These are phyloP conservation scores for Rhizopus delemar DNA, from an alignment of 371 early-diverging fungal species.

Conservation along the genomic window DNA sequence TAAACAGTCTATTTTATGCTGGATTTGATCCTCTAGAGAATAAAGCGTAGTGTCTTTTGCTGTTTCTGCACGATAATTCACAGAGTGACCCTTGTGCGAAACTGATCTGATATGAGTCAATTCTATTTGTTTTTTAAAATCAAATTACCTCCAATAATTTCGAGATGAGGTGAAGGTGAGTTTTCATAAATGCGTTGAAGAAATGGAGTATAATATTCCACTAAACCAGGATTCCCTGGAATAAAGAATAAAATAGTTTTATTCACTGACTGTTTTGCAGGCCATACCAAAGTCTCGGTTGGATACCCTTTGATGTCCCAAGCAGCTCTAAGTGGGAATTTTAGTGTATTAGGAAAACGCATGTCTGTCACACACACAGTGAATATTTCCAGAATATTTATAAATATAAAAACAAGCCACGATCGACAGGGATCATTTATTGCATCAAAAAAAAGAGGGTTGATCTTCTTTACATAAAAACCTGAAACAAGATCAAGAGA, in stretches of 20 bases:
- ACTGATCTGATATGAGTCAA: conserved; percentile 30
- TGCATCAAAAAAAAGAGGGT: neutral
- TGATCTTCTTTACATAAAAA: neutral
- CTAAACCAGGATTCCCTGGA: conserved; percentile 74
- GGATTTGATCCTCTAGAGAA: conserved; percentile 64
- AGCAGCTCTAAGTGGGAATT: conserved; percentile 45
- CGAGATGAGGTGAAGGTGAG: conserved; percentile 31
- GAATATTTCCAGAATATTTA: conserved; percentile 6
- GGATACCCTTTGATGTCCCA: conserved; percentile 55
- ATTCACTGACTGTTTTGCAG: conserved; percentile 24
- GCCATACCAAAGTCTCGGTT: conserved; percentile 60
- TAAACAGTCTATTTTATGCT: conserved; percentile 66
- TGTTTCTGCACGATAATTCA: conserved; percentile 31
- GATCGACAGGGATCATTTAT: too few relatives aligned
- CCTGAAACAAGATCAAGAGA: neutral
- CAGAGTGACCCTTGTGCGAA: conserved; percentile 60
- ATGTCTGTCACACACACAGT: conserved; percentile 3
- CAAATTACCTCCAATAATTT: conserved; percentile 58
- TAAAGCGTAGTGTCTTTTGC: conserved; percentile 28
- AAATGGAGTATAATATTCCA: conserved; percentile 71
- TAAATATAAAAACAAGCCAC: neutral
- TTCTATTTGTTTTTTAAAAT: neutral
- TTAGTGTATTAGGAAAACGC: neutral
- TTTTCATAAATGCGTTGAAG: conserved; percentile 50
- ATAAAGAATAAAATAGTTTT: conserved; percentile 58